Percentiles rank a stretch among this genome's conserved stretches.
phyloP scores from a whole-genome alignment of 1,139 yeast species.

The Geotrichum histeridarum region DNA sequence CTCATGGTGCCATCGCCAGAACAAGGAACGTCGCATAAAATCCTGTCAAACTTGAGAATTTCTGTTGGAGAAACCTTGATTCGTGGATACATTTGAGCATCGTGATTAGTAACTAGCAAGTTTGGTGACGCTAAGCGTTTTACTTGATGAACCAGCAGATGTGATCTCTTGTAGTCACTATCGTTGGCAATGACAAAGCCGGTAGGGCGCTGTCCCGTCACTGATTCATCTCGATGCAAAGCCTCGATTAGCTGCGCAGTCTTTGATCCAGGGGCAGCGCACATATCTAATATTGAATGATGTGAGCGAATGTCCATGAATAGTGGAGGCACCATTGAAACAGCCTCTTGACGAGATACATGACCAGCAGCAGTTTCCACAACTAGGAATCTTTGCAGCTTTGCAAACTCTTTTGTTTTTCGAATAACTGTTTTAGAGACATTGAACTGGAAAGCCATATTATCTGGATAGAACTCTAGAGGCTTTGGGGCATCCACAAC shows the following conservation, averaged over 20 bases:
- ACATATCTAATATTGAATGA: slow-evolving; percentile 90
- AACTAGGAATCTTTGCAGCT: slow-evolving; percentile 86
- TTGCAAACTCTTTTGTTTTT: slow-evolving; percentile 77
- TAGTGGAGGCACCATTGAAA: slow-evolving; percentile 97
- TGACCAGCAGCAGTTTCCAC: slow-evolving; percentile 96
- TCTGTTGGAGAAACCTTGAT: slow-evolving; percentile 46
- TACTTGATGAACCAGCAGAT: slow-evolving; percentile 96
- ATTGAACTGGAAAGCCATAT: slow-evolving; percentile 88
- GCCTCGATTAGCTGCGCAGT: slow-evolving; percentile 95
- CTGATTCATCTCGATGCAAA: slow-evolving; percentile 58
- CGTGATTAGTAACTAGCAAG: slow-evolving; percentile 93
- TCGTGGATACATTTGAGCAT: slow-evolving; percentile 92
- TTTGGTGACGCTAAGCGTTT: slow-evolving; percentile 92
- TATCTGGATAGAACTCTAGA: slow-evolving; percentile 79
- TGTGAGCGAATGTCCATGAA: slow-evolving; percentile 85
- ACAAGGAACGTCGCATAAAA: slow-evolving; percentile 97
- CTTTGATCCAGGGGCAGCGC: slow-evolving; percentile 99
- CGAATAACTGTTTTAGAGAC: slow-evolving; percentile 87
- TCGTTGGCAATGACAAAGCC: slow-evolving; percentile 97
- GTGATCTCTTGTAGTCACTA: slow-evolving; percentile 90
- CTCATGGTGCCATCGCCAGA: slow-evolving; percentile 99
- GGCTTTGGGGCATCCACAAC: slow-evolving; percentile 59
- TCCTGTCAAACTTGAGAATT: slow-evolving; percentile 69
- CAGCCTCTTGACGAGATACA: slow-evolving; percentile 96
- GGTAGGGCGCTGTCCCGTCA: slow-evolving; percentile 46